phyloP scores from a whole-genome alignment of 441 rosid genomes.

The Hura crepitans region DNA sequence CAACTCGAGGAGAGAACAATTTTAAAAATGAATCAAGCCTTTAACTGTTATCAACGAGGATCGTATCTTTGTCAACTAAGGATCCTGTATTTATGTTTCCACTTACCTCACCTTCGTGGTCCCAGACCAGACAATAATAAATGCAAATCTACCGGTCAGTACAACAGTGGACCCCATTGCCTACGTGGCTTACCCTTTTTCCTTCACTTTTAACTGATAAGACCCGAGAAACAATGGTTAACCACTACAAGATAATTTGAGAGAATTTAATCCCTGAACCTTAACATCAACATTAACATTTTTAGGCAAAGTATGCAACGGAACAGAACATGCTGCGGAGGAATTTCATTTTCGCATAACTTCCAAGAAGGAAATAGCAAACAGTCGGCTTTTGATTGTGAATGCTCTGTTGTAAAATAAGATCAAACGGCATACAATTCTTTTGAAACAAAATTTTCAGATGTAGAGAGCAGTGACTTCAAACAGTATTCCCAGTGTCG shows the following conservation, averaged over 20 bases:
- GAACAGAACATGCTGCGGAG: too few species aligned
- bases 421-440: not conserved
- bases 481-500: conserved; percentile 68
- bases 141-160: not conserved
- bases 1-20: not conserved
- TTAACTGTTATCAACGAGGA: conserved; percentile 10
- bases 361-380: not conserved
- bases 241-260: too few species aligned
- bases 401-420: not conserved
- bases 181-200: not conserved
- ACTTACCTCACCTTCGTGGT: not conserved
- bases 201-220: too few species aligned
- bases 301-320: not conserved
- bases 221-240: too few species aligned
- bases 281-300: not conserved
- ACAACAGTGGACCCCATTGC: not conserved
- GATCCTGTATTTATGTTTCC: not conserved
- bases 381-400: not conserved
- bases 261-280: too few species aligned
- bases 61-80: conserved; percentile 7
- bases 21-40: not conserved
- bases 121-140: not conserved
- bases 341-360: conserved; percentile 9
- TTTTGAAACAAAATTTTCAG: not conserved
- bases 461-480: conserved; percentile 7